These are phyloP conservation scores for Hsuehochloa calcarea DNA, from an alignment of 176 grass and related monocot genomes.

Conservation along the genomic window DNA sequence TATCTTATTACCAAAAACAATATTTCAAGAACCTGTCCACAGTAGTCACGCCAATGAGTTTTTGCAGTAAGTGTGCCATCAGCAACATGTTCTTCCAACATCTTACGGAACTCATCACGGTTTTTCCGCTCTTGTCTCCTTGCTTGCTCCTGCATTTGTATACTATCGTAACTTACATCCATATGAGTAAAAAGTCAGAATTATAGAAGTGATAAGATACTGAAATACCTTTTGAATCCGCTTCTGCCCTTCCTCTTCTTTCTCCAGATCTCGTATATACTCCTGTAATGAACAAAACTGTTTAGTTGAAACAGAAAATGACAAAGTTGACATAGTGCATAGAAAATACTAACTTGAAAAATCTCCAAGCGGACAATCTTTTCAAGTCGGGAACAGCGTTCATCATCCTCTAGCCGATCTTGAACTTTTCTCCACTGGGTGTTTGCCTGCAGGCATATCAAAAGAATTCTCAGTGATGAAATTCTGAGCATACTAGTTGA, in stretches of 20 bases:
- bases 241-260: constrained; percentile 53
- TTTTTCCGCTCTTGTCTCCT: constrained; percentile 87
- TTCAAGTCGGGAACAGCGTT: constrained; percentile 79
- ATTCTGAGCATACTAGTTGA: neutral
- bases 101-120: constrained; percentile 79
- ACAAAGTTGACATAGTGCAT: neutral
- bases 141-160: constrained; percentile 56
- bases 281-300: constrained; percentile 61
- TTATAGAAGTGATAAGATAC: constrained; percentile 3
- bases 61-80: constrained; percentile 72
- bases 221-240: constrained; percentile 69
- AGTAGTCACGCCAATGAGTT: constrained; percentile 93
- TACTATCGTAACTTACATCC: neutral
- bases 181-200: neutral
- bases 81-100: constrained; percentile 84
- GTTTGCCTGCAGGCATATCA: constrained; percentile 45
- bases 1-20: neutral
- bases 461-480: constrained; percentile 11
- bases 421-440: constrained; percentile 95
- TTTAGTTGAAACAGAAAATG: constrained; percentile 20
- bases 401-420: constrained; percentile 88
- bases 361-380: constrained; percentile 81
- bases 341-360: constrained; percentile 80
- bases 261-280: constrained; percentile 26
- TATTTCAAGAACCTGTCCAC: constrained; percentile 54